Conservation (phyloP, 1,284 basidiomycete species). For the Puccinia triticina region DNA sequence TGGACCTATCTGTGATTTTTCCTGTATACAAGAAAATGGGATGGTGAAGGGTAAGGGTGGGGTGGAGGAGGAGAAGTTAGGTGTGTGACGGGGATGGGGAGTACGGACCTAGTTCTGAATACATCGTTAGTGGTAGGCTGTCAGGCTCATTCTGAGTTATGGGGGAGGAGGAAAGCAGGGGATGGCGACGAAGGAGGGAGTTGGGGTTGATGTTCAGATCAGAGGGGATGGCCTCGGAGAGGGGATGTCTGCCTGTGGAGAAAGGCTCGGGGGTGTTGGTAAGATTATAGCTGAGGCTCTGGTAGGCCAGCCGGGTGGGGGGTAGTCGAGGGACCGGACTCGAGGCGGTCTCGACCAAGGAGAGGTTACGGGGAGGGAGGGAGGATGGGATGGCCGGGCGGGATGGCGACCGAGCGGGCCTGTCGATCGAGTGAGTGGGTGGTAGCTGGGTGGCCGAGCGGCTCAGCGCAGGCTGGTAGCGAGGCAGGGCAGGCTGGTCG, state of each 20-base stretch:
- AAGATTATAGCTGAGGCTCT: slow-evolving; percentile 28
- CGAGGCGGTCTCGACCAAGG: slow-evolving; percentile 3
- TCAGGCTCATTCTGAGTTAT: not conserved
- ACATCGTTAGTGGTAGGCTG: not conserved
- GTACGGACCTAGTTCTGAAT: slow-evolving; percentile 16
- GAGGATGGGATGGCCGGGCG: not conserved
- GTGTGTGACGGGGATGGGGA: not conserved
- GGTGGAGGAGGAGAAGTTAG: not conserved
- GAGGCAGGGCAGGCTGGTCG: not conserved
- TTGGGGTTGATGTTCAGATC: not conserved
- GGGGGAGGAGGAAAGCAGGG: not conserved
- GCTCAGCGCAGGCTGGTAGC: not conserved
- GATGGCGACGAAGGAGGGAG: not conserved
- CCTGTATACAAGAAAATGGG: not conserved
- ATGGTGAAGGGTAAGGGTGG: too few species aligned
- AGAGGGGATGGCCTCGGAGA: not conserved
- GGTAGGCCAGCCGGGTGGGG: slow-evolving; percentile 16
- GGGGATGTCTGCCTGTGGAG: slow-evolving; percentile 14
- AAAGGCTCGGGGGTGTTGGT: not conserved
- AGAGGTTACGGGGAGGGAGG: slow-evolving; percentile 5
- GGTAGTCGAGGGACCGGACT: slow-evolving; percentile 25
- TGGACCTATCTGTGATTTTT: not conserved
- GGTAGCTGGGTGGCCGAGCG: not conserved
- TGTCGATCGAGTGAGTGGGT: not conserved
- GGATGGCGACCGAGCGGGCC: not conserved